phyloP scores from a whole-genome alignment of 139 green algal genomes.

The Axilococcus clingmanii region DNA sequence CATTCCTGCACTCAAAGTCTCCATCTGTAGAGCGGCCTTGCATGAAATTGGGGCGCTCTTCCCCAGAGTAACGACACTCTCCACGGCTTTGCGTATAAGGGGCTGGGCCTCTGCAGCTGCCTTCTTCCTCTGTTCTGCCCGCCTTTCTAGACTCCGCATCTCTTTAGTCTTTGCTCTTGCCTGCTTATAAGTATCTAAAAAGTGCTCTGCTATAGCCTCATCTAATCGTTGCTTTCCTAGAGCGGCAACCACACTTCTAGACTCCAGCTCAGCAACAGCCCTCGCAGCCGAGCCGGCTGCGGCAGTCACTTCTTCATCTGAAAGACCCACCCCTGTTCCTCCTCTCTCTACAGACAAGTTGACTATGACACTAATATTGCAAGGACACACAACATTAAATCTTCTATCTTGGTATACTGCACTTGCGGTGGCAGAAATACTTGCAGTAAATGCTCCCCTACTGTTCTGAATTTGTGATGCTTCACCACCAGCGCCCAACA shows the following conservation, averaged over 20 bases:
- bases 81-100: slow-evolving; percentile 7
- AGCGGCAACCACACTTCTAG: slow-evolving; percentile 10
- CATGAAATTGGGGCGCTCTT: too few species aligned
- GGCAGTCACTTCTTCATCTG: background rate
- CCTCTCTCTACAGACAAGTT: slow-evolving; percentile 5
- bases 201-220: slow-evolving; percentile 16
- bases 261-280: slow-evolving; percentile 7
- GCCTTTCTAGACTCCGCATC: background rate
- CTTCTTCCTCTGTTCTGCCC: background rate
- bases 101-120: background rate
- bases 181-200: slow-evolving; percentile 9
- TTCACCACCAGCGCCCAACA: background rate
- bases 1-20: too few species aligned
- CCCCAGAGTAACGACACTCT: too few species aligned
- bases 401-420: slow-evolving; percentile 19
- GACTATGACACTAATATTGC: slow-evolving; percentile 13
- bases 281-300: background rate
- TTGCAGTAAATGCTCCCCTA: background rate
- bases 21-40: too few species aligned
- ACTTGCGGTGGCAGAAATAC: slow-evolving; percentile 14
- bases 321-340: background rate
- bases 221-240: slow-evolving; percentile 14
- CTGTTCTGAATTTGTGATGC: background rate
- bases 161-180: slow-evolving; percentile 7
- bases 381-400: slow-evolving; percentile 20